These are phyloP conservation scores for Cerrena zonata DNA, from an alignment of 1,284 basidiomycete species.

Conservation along the genomic window DNA sequence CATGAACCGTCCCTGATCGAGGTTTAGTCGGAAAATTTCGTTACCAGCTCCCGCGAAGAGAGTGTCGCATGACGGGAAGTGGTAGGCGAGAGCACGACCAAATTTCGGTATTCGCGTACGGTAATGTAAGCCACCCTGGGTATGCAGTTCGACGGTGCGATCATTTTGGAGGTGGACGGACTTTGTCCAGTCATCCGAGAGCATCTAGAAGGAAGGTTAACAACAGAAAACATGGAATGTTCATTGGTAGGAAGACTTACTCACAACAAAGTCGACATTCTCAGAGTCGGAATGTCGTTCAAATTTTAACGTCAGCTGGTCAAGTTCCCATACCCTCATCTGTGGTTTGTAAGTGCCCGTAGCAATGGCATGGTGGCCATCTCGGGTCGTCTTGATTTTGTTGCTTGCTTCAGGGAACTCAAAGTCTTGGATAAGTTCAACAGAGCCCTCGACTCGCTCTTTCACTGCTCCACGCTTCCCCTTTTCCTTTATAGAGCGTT, in stretches of 20 bases:
- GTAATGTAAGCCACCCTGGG: constrained; percentile 90
- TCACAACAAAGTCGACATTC: constrained; percentile 95
- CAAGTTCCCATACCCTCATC: constrained; percentile 92
- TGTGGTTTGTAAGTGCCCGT: constrained; percentile 99
- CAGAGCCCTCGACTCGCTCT: constrained; percentile 70
- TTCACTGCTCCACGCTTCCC: constrained; percentile 52
- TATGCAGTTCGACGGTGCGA: constrained; percentile 91
- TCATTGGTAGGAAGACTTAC: constrained; percentile 44
- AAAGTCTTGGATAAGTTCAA: constrained; percentile 91
- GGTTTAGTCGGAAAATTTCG: constrained; percentile 90
- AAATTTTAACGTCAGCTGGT: constrained; percentile 91
- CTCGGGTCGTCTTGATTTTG: constrained; percentile 82
- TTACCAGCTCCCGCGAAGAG: constrained; percentile 63
- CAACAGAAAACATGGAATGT: background rate
- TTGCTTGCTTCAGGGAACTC: constrained; percentile 96
- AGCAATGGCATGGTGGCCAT: constrained; percentile 88
- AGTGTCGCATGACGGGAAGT: constrained; percentile 49
- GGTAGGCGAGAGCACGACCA: constrained; percentile 85
- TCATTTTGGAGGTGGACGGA: constrained; percentile 95
- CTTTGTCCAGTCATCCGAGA: constrained; percentile 99
- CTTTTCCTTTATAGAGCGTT: constrained; percentile 55
- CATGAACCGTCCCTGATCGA: constrained; percentile 93
- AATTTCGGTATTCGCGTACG: constrained; percentile 90
- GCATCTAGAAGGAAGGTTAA: constrained; percentile 50
- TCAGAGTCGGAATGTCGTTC: constrained; percentile 94